phyloP scores from a whole-genome alignment of 345 rosid species.

The Cardamine occulta region DNA sequence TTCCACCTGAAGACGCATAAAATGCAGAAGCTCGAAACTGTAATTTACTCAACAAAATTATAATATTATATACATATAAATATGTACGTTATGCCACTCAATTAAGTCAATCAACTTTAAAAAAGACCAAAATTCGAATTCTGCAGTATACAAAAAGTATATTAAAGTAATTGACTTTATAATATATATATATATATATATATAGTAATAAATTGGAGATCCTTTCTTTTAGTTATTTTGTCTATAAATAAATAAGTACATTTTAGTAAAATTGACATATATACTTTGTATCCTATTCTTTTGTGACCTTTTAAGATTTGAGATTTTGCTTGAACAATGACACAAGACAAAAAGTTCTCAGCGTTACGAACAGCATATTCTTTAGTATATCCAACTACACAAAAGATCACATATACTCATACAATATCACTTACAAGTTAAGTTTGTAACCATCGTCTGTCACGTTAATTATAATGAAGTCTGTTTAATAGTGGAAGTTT shows the following conservation, averaged over 20 bases:
- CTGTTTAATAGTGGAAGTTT: background rate
- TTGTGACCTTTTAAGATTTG: slow-evolving; percentile 30
- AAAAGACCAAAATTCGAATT: slow-evolving; percentile 11
- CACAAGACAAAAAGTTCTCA: slow-evolving; percentile 24
- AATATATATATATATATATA: background rate
- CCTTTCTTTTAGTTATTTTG: background rate
- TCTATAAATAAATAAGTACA: background rate
- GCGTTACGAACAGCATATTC: slow-evolving; percentile 29
- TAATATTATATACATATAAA: background rate
- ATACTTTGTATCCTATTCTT: slow-evolving; percentile 34
- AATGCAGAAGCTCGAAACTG: slow-evolving; percentile 34
- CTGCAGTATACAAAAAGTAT: slow-evolving; percentile 1
- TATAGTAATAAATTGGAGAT: slow-evolving; percentile 8
- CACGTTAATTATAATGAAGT: background rate
- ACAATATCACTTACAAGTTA: background rate
- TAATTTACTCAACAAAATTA: background rate
- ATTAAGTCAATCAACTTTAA: slow-evolving; percentile 19
- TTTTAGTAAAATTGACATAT: background rate
- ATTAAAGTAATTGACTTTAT: slow-evolving; percentile 5
- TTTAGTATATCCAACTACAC: slow-evolving; percentile 30
- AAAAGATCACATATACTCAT: background rate
- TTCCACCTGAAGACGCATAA: slow-evolving; percentile 35
- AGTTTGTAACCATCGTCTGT: slow-evolving; percentile 7
- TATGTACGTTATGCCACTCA: background rate
- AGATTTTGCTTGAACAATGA: slow-evolving; percentile 33